Conservation (phyloP, 768 basidiomycete genomes). For the Pluteus cervinus region DNA sequence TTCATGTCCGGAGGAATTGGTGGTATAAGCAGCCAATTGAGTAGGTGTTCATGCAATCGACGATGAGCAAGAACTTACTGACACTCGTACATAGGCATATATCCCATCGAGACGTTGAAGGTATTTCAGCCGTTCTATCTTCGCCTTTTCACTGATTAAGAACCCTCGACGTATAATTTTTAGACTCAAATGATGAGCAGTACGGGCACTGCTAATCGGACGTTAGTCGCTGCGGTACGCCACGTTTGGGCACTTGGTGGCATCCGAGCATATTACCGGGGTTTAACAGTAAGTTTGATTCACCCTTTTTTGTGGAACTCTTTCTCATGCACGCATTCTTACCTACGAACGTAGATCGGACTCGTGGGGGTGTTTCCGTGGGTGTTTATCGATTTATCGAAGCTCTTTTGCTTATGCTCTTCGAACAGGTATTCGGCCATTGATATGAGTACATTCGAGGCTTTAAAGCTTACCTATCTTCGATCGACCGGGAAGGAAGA, state of each 20-base stretch:
- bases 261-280: constrained; percentile 82
- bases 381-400: constrained; percentile 16
- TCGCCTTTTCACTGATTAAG: no score
- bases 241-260: constrained; percentile 79
- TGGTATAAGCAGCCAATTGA: constrained; percentile 88
- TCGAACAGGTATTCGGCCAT: constrained; percentile 77
- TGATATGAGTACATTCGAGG: constrained; percentile 97
- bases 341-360: constrained; percentile 59
- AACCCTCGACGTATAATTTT: no score
- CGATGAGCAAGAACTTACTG: no score
- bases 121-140: constrained; percentile 25
- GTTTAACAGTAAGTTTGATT: constrained; percentile 65
- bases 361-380: constrained; percentile 95
- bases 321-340: constrained; percentile 11
- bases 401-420: neutral
- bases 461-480: constrained; percentile 85
- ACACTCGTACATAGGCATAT: constrained; percentile 80
- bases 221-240: constrained; percentile 55
- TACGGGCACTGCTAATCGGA: constrained; percentile 51
- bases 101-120: constrained; percentile 95
- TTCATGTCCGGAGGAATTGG: constrained; percentile 96
- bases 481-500: constrained; percentile 85
- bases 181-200: constrained; percentile 97
- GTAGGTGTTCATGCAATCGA: no score
- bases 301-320: constrained; percentile 5